A percentile compares a stretch with the other conserved stretches of the same genome.
Conservation (phyloP, 1,284 basidiomycete species). For the Chondrostereum purpureum region DNA sequence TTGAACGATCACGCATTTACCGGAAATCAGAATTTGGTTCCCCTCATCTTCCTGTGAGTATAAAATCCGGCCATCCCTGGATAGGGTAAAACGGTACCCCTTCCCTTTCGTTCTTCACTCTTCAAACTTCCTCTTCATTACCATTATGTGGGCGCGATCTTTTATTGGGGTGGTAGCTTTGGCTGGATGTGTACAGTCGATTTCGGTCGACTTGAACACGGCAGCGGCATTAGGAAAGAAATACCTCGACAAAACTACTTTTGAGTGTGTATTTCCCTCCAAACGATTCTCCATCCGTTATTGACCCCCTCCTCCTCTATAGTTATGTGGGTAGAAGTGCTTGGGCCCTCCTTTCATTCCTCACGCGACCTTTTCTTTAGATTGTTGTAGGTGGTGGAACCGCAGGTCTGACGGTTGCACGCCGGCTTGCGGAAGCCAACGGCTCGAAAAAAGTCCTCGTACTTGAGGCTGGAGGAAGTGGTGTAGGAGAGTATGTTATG, state of each 20-base stretch:
- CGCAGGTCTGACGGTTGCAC: slow-evolving; percentile 4
- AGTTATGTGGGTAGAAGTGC: neutral
- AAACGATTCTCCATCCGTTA: neutral
- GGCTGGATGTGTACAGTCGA: neutral
- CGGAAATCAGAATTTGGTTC: no score
- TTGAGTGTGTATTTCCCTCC: neutral
- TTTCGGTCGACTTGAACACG: neutral
- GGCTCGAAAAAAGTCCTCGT: neutral
- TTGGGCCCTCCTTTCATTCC: neutral
- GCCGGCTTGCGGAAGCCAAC: neutral
- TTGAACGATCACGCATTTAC: no score
- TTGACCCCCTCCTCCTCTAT: neutral
- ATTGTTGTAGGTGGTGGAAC: slow-evolving; percentile 5
- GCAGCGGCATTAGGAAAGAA: neutral
- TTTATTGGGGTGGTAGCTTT: neutral
- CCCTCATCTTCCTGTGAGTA: no score
- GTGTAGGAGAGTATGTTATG: slow-evolving; percentile 1
- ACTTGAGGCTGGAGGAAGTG: slow-evolving; percentile 4
- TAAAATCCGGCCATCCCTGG: no score
- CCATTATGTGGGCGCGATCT: neutral
- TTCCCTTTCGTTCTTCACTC: neutral
- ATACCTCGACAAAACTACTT: neutral
- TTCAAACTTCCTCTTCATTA: neutral
- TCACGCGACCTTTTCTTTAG: neutral
- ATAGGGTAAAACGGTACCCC: no score